phyloP scores from a whole-genome alignment of 306 rosid species.

The Vigna nakashimae region DNA sequence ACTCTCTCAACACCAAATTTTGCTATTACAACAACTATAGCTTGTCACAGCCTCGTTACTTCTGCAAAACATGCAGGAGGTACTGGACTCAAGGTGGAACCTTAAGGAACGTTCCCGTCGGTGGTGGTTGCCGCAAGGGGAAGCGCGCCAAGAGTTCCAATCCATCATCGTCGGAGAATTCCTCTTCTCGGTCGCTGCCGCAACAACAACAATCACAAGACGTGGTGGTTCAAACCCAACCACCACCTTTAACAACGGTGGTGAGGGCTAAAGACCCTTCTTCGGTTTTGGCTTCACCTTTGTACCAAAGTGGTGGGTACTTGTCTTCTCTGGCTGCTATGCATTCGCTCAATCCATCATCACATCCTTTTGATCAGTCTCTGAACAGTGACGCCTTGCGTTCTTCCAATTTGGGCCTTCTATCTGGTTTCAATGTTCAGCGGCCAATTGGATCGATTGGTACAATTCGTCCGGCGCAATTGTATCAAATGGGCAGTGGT shows the following conservation, averaged over 20 bases:
- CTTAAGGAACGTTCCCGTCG: conserved; percentile 72
- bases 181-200: conserved; percentile 23
- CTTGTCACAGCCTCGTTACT: conserved; percentile 71
- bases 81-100: conserved; percentile 82
- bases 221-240: conserved; percentile 17
- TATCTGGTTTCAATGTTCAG: conserved; percentile 54
- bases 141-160: conserved; percentile 50
- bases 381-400: conserved; percentile 12
- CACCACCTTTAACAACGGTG: conserved; percentile 31
- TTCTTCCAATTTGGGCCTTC: conserved; percentile 54
- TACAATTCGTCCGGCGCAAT: conserved; percentile 37
- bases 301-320: conserved; percentile 49
- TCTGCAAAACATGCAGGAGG: conserved; percentile 66
- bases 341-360: conserved; percentile 44
- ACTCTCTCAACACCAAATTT: conserved; percentile 68
- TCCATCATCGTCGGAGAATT: conserved; percentile 36
- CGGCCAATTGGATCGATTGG: conserved; percentile 45
- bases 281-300: conserved; percentile 27
- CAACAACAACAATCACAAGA: not conserved
- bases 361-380: conserved; percentile 37
- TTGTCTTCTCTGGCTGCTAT: conserved; percentile 53
- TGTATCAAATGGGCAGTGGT: conserved; percentile 45
- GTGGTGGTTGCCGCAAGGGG: conserved; percentile 65
- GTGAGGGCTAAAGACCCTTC: conserved; percentile 17
- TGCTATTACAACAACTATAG: conserved; percentile 79